Percentiles rank a stretch among this genome's conserved stretches.
phyloP scores from a whole-genome alignment of 208 protist genomes.

The Leishmania tarentolae region DNA sequence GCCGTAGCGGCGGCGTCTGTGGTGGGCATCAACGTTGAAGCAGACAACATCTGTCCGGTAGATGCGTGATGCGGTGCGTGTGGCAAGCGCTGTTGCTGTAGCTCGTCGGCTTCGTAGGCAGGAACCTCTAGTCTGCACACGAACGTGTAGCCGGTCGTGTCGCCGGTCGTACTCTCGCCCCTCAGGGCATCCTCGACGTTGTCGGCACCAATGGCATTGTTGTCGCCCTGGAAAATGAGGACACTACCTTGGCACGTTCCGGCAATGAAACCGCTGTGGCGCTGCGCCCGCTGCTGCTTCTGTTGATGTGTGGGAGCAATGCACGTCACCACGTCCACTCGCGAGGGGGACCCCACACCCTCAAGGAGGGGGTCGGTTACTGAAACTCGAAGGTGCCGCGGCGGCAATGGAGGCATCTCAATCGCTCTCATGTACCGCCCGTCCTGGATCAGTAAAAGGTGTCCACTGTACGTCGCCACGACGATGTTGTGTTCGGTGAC shows the following conservation, averaged over 20 bases:
- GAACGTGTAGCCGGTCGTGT: conserved; percentile 21
- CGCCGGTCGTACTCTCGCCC: conserved; percentile 3
- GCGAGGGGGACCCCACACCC: neutral
- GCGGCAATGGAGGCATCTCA: conserved; percentile 21
- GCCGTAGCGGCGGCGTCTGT: neutral
- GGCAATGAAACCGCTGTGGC: conserved; percentile 62
- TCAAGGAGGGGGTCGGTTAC: neutral
- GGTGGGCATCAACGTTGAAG: conserved; percentile 8
- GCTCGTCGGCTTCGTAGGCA: conserved; percentile 20
- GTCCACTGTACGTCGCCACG: conserved; percentile 80
- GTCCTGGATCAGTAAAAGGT: conserved; percentile 84
- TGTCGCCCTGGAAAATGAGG: conserved; percentile 66
- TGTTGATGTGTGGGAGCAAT: conserved; percentile 39
- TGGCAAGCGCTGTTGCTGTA: neutral
- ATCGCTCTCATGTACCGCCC: conserved; percentile 60
- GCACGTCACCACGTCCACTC: conserved; percentile 35
- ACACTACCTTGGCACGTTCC: conserved; percentile 72
- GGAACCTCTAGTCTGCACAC: conserved; percentile 30
- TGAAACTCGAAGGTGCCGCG: neutral
- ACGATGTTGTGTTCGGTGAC: conserved; percentile 81
- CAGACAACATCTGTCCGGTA: neutral
- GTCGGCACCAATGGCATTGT: neutral
- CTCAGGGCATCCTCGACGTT: neutral
- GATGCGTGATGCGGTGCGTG: neutral
- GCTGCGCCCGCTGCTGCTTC: neutral